Percentiles rank a stretch among this genome's conserved stretches.
Conservation (phyloP, 495 filamentous ascomycete genomes). For the Penicillium daleae region DNA sequence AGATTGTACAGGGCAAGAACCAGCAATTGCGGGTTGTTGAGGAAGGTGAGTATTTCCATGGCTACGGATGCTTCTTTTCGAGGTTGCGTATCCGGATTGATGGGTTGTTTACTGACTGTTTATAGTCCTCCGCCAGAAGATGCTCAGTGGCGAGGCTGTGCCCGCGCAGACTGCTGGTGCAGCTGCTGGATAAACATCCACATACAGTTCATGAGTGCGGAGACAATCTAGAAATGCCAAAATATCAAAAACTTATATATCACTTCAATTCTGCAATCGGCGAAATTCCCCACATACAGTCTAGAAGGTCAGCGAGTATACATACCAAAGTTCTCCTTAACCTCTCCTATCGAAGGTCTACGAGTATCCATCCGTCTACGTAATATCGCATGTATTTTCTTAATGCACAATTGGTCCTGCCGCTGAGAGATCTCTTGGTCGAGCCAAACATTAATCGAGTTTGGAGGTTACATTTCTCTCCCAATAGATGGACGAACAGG, state of each 20-base stretch:
- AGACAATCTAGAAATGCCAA: slow-evolving; percentile 6
- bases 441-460: no score
- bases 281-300: background rate
- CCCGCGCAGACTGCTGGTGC: slow-evolving; percentile 33
- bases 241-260: background rate
- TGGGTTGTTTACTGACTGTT: slow-evolving; percentile 21
- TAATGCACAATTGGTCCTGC: background rate
- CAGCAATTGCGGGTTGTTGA: slow-evolving; percentile 84
- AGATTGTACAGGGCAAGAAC: slow-evolving; percentile 81
- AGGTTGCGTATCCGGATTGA: background rate
- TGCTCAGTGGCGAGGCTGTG: slow-evolving; percentile 45
- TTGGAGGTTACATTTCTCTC: no score
- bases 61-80: background rate
- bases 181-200: slow-evolving; percentile 31
- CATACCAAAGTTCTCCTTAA: background rate
- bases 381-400: background rate
- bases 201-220: slow-evolving; percentile 3
- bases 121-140: slow-evolving; percentile 52
- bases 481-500: no score
- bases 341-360: background rate
- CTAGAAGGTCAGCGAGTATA: background rate
- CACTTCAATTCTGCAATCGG: background rate
- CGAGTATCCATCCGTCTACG: no score
- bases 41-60: slow-evolving; percentile 63
- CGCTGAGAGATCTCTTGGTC: no score